Conservation (phyloP, 192 early-diverging fungal genomes). For the Allomyces arbusculus region DNA sequence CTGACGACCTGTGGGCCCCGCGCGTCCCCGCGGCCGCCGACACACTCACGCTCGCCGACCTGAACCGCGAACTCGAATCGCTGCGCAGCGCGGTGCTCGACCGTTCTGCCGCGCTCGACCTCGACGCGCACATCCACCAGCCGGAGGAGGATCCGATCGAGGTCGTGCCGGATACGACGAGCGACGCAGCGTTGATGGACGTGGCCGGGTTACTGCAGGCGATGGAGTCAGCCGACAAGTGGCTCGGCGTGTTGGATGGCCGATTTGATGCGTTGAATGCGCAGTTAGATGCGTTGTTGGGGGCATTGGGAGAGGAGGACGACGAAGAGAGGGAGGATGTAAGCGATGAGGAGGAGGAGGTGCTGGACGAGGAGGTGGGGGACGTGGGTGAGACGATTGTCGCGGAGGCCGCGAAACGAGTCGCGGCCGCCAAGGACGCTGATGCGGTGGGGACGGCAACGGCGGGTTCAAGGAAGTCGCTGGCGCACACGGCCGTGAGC, state of each 20-base stretch:
- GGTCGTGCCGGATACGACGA: not conserved
- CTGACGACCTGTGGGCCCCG: too few species aligned
- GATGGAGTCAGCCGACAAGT: not conserved
- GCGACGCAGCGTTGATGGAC: not conserved
- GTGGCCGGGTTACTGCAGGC: not conserved
- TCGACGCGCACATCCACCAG: not conserved
- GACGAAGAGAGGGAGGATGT: constrained; percentile 6
- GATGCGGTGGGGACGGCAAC: not conserved
- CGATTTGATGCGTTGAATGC: not conserved
- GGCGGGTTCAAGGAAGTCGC: constrained; percentile 6
- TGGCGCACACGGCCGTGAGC: constrained; percentile 5
- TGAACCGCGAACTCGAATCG: too few species aligned
- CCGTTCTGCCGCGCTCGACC: not conserved
- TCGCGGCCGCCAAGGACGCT: constrained; percentile 1
- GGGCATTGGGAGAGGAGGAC: constrained; percentile 5
- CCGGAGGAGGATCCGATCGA: not conserved
- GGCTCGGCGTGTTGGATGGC: not conserved
- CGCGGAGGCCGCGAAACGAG: not conserved
- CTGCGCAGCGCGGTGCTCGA: too few species aligned
- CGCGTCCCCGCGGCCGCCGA: too few species aligned
- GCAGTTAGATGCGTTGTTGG: not conserved
- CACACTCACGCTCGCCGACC: too few species aligned
- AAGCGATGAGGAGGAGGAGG: constrained; percentile 9
- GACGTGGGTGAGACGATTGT: constrained; percentile 3
- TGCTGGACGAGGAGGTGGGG: not conserved